phyloP scores from a whole-genome alignment of 2,329 filamentous ascomycete genomes.

The Ascochyta clinopodiicola region DNA sequence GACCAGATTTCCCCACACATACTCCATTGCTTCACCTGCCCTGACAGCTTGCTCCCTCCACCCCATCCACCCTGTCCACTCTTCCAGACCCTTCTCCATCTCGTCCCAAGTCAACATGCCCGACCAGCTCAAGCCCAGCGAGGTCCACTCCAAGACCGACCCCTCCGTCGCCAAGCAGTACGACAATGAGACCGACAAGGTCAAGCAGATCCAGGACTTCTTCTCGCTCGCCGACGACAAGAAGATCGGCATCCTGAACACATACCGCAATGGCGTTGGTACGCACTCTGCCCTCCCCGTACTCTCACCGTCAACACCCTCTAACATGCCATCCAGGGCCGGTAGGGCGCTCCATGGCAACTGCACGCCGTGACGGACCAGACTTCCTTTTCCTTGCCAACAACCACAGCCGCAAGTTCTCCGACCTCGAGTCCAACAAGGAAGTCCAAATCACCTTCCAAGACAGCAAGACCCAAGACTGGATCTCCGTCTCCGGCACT shows the following conservation, averaged over 20 bases:
- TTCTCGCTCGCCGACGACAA: constrained; percentile 55
- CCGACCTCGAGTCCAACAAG: constrained; percentile 52
- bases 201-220: constrained; percentile 57
- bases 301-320: constrained; percentile 1
- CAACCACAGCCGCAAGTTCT: constrained; percentile 55
- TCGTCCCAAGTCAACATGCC: constrained; percentile 52
- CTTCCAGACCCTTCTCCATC: constrained; percentile 26
- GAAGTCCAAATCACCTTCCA: constrained; percentile 56
- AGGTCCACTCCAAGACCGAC: constrained; percentile 54
- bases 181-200: constrained; percentile 52
- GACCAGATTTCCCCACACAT: neutral
- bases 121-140: constrained; percentile 48
- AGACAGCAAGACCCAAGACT: constrained; percentile 55
- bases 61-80: neutral
- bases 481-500: constrained; percentile 55
- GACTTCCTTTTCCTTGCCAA: constrained; percentile 61
- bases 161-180: constrained; percentile 59
- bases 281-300: constrained; percentile 11
- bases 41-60: neutral
- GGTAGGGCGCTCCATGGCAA: constrained; percentile 57
- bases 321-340: constrained; percentile 35
- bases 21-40: constrained; percentile 9
- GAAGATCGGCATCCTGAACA: constrained; percentile 54
- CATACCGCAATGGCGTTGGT: constrained; percentile 52
- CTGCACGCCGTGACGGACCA: constrained; percentile 62